phyloP scores from a whole-genome alignment of 176 grass and related monocot species.

The Musa beccarii region DNA sequence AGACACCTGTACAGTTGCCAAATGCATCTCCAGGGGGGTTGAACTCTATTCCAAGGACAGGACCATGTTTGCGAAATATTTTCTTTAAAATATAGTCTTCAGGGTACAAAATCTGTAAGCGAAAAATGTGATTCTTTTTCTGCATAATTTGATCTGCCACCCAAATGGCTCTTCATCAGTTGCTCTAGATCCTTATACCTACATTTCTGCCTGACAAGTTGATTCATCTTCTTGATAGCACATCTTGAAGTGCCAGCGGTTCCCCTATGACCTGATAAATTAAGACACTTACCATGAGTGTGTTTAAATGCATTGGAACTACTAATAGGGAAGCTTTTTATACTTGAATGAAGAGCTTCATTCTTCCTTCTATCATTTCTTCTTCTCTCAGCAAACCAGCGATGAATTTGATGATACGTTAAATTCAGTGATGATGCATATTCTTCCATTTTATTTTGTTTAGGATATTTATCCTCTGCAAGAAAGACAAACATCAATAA shows the following conservation, averaged over 20 bases:
- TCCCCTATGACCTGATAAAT: not conserved
- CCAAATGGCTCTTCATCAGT: conserved; percentile 9
- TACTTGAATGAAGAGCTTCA: conserved; percentile 20
- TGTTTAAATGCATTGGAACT: conserved; percentile 23
- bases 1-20: conserved; percentile 40
- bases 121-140: conserved; percentile 39
- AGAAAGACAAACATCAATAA: not conserved
- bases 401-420: conserved; percentile 63
- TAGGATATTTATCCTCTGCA: conserved; percentile 72
- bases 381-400: conserved; percentile 96
- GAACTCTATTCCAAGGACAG: conserved; percentile 59
- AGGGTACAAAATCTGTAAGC: conserved; percentile 46
- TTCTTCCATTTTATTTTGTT: conserved; percentile 45
- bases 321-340: conserved; percentile 24
- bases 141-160: not conserved
- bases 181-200: not conserved
- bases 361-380: conserved; percentile 71
- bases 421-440: conserved; percentile 58
- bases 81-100: conserved; percentile 77
- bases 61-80: conserved; percentile 87
- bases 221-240: not conserved
- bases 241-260: not conserved
- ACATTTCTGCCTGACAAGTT: conserved; percentile 12
- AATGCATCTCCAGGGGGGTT: conserved; percentile 29
- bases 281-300: not conserved